phyloP scores from a whole-genome alignment of 306 rosid species.

The Ochetophila trinervis region DNA sequence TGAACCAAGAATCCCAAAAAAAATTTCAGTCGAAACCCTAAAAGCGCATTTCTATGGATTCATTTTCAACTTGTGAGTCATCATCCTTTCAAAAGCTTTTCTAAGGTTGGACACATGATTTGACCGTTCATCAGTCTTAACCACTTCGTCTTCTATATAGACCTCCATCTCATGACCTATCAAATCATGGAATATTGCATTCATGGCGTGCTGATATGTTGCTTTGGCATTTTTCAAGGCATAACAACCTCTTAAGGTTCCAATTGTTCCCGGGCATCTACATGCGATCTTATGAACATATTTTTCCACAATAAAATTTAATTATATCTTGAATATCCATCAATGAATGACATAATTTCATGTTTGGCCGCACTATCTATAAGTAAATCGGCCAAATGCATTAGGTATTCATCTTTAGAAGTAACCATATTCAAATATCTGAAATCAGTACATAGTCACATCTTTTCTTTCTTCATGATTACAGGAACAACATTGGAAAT shows the following conservation, averaged over 20 bases:
- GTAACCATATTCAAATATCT: too few relatives aligned
- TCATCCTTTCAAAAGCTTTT: too few relatives aligned
- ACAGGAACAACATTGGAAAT: too few relatives aligned
- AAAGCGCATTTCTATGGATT: not conserved
- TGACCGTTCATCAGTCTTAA: too few relatives aligned
- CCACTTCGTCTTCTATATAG: too few relatives aligned
- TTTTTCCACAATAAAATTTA: not conserved
- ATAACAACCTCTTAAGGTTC: not conserved
- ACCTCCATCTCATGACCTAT: too few relatives aligned
- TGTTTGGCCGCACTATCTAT: not conserved
- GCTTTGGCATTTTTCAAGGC: not conserved
- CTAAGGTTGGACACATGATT: too few relatives aligned
- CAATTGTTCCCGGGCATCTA: not conserved
- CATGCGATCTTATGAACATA: too few relatives aligned
- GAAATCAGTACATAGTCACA: too few relatives aligned
- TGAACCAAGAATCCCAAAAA: not conserved
- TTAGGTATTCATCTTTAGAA: not conserved
- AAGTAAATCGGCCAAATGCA: not conserved
- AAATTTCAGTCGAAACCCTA: not conserved
- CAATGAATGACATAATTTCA: not conserved
- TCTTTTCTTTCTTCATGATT: too few relatives aligned
- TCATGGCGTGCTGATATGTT: not conserved
- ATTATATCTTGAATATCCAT: not conserved
- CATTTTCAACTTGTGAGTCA: too few relatives aligned
- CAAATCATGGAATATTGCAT: not conserved